Evolutionary conservation across 176 grass and related monocot genomes (phyloP).

Genomic region (Zea luxurians): DNA sequence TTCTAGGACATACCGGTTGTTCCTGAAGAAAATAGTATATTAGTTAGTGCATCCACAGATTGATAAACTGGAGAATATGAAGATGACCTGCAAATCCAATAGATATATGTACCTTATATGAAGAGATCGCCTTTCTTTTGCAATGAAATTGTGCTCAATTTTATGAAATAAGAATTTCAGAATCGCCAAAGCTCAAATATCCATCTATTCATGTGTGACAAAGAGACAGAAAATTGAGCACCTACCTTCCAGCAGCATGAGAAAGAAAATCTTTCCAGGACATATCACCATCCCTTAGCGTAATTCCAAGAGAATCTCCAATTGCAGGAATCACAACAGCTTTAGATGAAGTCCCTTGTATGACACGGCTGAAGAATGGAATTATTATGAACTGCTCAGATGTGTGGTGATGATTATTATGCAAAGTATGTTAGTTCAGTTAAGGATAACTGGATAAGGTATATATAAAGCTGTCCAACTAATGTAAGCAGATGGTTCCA

Average conservation of each 20-base stretch:
- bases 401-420: background rate
- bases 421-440: background rate
- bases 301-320: slow-evolving; percentile 57
- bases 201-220: slow-evolving; percentile 6
- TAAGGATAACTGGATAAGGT: background rate
- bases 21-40: slow-evolving; percentile 96
- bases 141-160: background rate
- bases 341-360: slow-evolving; percentile 64
- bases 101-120: slow-evolving; percentile 1
- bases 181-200: background rate
- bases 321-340: slow-evolving; percentile 73
- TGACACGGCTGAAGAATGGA: slow-evolving; percentile 62
- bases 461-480: background rate
- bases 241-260: slow-evolving; percentile 51
- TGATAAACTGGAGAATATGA: slow-evolving; percentile 71
- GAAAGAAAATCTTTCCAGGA: slow-evolving; percentile 86
- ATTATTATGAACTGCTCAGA: slow-evolving; percentile 10
- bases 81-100: slow-evolving; percentile 52
- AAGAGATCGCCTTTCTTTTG: background rate
- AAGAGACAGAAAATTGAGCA: slow-evolving; percentile 7
- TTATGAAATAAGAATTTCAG: background rate
- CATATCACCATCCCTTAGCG: slow-evolving; percentile 70
- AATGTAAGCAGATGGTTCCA: background rate
- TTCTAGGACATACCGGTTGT: slow-evolving; percentile 66
- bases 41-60: slow-evolving; percentile 59